Percentiles rank a stretch among this genome's conserved stretches.
Conservation (phyloP, 257 asterid genomes). For the Ligustrum vulgare region DNA sequence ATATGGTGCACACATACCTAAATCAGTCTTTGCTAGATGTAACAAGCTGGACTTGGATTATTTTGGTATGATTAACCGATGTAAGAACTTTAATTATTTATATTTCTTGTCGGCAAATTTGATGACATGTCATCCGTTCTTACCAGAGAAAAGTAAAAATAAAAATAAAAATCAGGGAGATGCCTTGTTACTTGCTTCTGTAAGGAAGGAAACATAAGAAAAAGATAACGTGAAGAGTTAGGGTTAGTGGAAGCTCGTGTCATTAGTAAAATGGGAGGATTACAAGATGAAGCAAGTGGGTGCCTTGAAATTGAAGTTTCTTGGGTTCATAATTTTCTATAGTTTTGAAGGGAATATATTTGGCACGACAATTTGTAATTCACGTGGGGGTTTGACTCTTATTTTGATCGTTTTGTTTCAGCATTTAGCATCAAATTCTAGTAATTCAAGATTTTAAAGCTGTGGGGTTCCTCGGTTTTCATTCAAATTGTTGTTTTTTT, state of each 20-base stretch:
- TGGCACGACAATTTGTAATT: constrained; percentile 46
- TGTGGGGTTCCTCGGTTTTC: background rate
- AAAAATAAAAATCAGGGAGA: no score
- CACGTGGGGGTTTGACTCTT: constrained; percentile 70
- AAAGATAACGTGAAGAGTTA: background rate
- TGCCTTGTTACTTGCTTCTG: background rate
- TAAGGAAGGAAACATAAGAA: background rate
- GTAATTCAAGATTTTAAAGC: constrained; percentile 2
- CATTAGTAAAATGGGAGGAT: constrained; percentile 36
- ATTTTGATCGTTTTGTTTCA: constrained; percentile 42
- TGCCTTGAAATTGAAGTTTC: constrained; percentile 33
- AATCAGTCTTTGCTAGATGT: no score
- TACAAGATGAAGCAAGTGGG: constrained; percentile 45
- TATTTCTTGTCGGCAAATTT: background rate
- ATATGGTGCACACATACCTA: no score
- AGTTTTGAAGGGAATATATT: constrained; percentile 27
- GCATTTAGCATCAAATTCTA: constrained; percentile 22
- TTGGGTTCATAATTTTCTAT: constrained; percentile 28
- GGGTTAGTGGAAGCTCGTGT: constrained; percentile 21
- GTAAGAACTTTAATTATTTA: background rate
- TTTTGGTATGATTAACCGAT: background rate
- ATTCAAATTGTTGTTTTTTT: background rate
- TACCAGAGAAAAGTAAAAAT: no score
- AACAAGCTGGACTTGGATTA: no score
- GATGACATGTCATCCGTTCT: background rate